Percentiles rank a stretch among this genome's conserved stretches.
Conservation (phyloP, 495 filamentous ascomycete species). For the Extremus antarcticus region DNA sequence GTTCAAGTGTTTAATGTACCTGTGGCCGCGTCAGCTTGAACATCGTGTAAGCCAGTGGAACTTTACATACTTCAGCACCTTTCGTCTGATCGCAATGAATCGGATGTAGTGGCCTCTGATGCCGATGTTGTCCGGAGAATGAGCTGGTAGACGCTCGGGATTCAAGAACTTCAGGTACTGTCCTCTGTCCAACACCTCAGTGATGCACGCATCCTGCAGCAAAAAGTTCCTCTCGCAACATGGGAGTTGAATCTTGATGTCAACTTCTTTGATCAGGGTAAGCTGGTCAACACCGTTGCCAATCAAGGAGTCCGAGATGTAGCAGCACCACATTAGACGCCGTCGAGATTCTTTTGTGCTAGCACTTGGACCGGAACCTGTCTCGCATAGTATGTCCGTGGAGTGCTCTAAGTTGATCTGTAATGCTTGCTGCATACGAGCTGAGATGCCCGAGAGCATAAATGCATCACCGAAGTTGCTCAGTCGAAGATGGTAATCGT, state of each 20-base stretch:
- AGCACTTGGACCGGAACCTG: neutral
- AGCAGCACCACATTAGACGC: conserved; percentile 2
- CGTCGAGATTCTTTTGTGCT: conserved; percentile 2
- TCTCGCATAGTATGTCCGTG: neutral
- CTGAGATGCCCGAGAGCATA: neutral
- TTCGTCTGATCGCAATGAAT: neutral
- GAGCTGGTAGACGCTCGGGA: neutral
- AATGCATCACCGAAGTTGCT: neutral
- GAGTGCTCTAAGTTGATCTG: conserved; percentile 3
- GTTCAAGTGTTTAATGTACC: conserved; percentile 1
- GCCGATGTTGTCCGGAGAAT: neutral
- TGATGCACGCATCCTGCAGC: neutral
- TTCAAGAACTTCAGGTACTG: neutral
- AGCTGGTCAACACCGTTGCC: conserved; percentile 1
- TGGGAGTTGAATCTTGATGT: conserved; percentile 1
- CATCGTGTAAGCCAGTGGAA: neutral
- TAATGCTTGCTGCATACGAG: neutral
- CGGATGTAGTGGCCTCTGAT: neutral
- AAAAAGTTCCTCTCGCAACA: neutral
- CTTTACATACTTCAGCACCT: neutral
- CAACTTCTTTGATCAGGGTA: neutral
- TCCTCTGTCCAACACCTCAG: neutral
- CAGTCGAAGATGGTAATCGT: neutral
- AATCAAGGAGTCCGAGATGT: neutral
- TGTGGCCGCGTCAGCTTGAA: neutral